Base-by-base conservation (phyloP, 164 flowering plant species). In the Macadamia tetraphylla region DNA sequence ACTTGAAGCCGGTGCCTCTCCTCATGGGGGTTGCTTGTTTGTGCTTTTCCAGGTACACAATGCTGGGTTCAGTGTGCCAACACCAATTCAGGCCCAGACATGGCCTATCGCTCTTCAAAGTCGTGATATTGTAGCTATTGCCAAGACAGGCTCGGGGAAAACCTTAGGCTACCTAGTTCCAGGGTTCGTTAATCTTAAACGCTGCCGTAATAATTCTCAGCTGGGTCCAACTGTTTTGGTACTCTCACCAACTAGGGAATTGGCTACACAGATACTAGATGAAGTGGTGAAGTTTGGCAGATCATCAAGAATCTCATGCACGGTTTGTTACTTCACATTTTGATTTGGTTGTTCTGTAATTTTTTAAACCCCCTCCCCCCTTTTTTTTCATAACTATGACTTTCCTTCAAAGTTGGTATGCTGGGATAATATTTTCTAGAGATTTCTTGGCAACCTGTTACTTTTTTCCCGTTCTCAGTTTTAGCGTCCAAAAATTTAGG, bases 141-240 rank as follows among this genome's bases (percentile, higher is more conserved):
- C 98, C 35, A 90, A 91, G 82, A 93, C 98, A 6, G 98, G 98
- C 29, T 93, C 97, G 0, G 96, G 98, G 48, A 93, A 93, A 77
- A 93, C 96, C 30, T 77, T 89, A 79, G 98, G 97, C 15, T 93
- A 89, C 77, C 73, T 93, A 30, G 67, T 91, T 69, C 98, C 98
- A 64, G 89, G 86, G 8, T 93, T 93, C 73, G 69, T 87, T 59
- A 94, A 89, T 82, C 83, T 91, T 67, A 89, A 85, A 73, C 83
- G 83, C 5, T n/a, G 58, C 63, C 81, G 72, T 9, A 89, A 86
- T 62, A 73, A 89, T 75, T 74, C 87, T 65, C 77, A 64, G 44
- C 55, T 85, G 84, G 98, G 98, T 58, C 98, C 98, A 49, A 85
- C 93, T 51, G 91, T 90, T 10, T 79, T 93, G 77, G 92, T 93